Percentiles rank a stretch among this genome's conserved stretches.
Evolutionary conservation across 192 early-diverging fungal species (phyloP).

Genomic region (Globomyces pollinis-pini): DNA sequence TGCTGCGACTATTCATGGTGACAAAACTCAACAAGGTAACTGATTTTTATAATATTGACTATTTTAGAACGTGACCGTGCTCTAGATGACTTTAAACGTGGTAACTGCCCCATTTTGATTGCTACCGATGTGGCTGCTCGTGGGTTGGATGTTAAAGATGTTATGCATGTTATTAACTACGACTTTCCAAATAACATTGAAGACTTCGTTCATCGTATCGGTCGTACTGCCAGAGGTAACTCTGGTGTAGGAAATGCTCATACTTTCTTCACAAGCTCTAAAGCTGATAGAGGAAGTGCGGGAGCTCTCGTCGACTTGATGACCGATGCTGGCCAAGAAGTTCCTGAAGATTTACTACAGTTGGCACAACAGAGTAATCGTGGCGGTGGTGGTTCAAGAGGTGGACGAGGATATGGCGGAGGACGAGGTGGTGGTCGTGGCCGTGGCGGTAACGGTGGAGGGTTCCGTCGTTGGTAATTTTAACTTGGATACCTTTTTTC

Average conservation of each 20-base stretch:
- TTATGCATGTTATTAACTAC: slow-evolving; percentile 71
- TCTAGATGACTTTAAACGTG: slow-evolving; percentile 71
- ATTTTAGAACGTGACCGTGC: slow-evolving; percentile 58
- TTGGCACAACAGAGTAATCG: slow-evolving; percentile 40
- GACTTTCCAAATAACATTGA: slow-evolving; percentile 84
- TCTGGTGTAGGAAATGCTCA: slow-evolving; percentile 29
- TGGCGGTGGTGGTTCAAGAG: slow-evolving; percentile 33
- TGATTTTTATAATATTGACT: too few species aligned
- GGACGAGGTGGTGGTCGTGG: slow-evolving; percentile 47
- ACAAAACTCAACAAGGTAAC: slow-evolving; percentile 65
- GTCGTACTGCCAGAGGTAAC: slow-evolving; percentile 34
- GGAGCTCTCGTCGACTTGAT: slow-evolving; percentile 75
- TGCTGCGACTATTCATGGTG: slow-evolving; percentile 78
- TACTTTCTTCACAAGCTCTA: slow-evolving; percentile 34
- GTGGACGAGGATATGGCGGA: slow-evolving; percentile 47
- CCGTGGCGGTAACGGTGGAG: slow-evolving; percentile 20
- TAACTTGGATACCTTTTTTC: too few species aligned
- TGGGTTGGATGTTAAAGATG: slow-evolving; percentile 55
- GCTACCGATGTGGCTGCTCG: slow-evolving; percentile 93
- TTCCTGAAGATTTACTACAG: slow-evolving; percentile 63
- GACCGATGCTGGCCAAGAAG: slow-evolving; percentile 82
- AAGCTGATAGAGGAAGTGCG: slow-evolving; percentile 37
- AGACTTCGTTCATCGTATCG: slow-evolving; percentile 84
- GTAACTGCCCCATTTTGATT: slow-evolving; percentile 72
- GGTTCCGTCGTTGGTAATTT: slow-evolving; percentile 11